These are phyloP conservation scores for Leptosphaerulina australis DNA, from an alignment of 2,329 filamentous ascomycete species.

Conservation along the genomic window DNA sequence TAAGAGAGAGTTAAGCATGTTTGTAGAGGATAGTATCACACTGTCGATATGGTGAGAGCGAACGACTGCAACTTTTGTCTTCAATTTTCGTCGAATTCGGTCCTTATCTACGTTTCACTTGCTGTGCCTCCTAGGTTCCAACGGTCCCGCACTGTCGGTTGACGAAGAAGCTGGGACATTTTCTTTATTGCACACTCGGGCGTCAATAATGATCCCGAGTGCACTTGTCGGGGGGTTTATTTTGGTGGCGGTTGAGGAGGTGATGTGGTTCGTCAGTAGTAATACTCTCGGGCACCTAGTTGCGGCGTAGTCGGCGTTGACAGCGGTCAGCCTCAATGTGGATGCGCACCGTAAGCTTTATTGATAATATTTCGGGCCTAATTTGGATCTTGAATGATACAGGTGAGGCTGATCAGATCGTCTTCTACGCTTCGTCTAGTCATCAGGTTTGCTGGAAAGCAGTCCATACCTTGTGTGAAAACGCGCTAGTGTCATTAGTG, in stretches of 20 bases:
- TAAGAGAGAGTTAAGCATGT: conserved; percentile 2
- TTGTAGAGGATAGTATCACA: not conserved
- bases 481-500: not conserved
- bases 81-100: not conserved
- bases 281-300: conserved; percentile 7
- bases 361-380: not conserved
- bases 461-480: not conserved
- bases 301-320: conserved; percentile 13
- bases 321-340: conserved; percentile 2
- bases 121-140: conserved; percentile 12
- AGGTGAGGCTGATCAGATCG: not conserved
- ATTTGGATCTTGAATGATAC: not conserved
- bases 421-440: not conserved
- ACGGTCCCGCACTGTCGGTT: not conserved
- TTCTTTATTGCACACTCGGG: conserved; percentile 7
- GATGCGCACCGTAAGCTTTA: not conserved
- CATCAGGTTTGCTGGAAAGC: not conserved
- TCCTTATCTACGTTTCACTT: conserved; percentile 17
- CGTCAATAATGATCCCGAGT: conserved; percentile 17
- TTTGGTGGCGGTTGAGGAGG: conserved; percentile 13
- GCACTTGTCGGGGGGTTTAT: not conserved
- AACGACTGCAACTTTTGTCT: not conserved
- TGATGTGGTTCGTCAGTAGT: conserved; percentile 12
- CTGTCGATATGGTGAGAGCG: not conserved
- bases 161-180: not conserved